Conservation (phyloP, 495 filamentous ascomycete species). For the Neurospora cerealis region DNA sequence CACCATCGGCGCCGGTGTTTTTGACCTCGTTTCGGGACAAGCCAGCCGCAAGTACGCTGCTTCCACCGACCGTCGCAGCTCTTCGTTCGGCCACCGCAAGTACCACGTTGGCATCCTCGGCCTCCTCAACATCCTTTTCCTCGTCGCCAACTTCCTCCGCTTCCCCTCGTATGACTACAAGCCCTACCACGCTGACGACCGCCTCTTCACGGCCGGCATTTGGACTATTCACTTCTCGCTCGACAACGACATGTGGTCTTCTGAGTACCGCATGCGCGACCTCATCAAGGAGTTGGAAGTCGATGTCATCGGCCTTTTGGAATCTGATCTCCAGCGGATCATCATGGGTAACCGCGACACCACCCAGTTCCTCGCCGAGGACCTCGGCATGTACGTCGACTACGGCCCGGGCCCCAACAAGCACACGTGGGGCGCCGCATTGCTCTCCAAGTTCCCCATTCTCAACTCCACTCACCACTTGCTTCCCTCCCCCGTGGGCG, state of each 20-base stretch:
- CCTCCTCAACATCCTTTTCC: conserved; percentile 65
- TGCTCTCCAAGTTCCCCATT: conserved; percentile 96
- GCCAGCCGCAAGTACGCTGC: conserved; percentile 8
- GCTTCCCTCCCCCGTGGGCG: conserved; percentile 84
- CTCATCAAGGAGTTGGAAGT: conserved; percentile 88
- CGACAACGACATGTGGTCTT: conserved; percentile 99
- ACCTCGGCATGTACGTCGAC: conserved; percentile 96
- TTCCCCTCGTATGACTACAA: conserved; percentile 89
- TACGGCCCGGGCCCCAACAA: conserved; percentile 97
- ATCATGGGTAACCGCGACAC: conserved; percentile 99
- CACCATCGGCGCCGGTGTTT: conserved; percentile 75
- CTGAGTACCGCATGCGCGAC: conserved; percentile 87
- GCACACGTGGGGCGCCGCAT: conserved; percentile 92
- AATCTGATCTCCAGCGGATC: conserved; percentile 90
- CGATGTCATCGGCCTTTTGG: conserved; percentile 88
- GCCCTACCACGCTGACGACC: conserved; percentile 80
- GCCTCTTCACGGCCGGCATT: conserved; percentile 83
- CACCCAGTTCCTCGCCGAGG: conserved; percentile 90
- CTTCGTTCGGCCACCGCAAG: conserved; percentile 31
- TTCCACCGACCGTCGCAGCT: conserved; percentile 8
- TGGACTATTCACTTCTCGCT: conserved; percentile 99
- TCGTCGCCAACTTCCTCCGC: conserved; percentile 77
- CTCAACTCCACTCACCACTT: conserved; percentile 94
- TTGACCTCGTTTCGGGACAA: conserved; percentile 48
- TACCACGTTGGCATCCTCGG: conserved; percentile 44